Percentiles rank a stretch among this genome's conserved stretches.
Conservation (phyloP, 2,329 filamentous ascomycete genomes). For the Sphaerulina populicola region DNA sequence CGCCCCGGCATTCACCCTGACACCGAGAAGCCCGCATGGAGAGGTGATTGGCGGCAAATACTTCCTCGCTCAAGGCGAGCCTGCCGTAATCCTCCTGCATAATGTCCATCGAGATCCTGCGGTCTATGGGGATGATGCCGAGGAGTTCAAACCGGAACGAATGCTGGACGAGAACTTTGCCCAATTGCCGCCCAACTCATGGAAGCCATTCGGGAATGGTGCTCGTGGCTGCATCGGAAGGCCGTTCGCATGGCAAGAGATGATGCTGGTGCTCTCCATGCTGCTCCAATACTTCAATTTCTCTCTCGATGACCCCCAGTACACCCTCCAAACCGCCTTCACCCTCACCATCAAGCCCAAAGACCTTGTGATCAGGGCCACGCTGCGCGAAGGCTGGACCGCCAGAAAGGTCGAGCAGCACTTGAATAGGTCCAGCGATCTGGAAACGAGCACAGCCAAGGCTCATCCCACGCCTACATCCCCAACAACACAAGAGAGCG, state of each 20-base stretch:
- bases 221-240: conserved; percentile 59
- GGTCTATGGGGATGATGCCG: conserved; percentile 57
- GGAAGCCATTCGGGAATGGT: conserved; percentile 62
- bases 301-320: conserved; percentile 52
- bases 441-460: neutral
- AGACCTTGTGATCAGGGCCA: conserved; percentile 54
- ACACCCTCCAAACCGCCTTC: conserved; percentile 48
- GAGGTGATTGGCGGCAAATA: conserved; percentile 55
- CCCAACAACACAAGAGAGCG: conserved; percentile 4
- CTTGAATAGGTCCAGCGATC: conserved; percentile 22
- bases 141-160: conserved; percentile 60
- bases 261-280: conserved; percentile 52
- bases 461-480: conserved; percentile 2
- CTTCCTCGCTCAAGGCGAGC: conserved; percentile 46
- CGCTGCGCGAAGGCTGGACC: conserved; percentile 45
- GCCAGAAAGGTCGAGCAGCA: conserved; percentile 37
- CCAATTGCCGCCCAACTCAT: conserved; percentile 29
- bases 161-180: conserved; percentile 64
- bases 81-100: conserved; percentile 44
- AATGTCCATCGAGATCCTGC: conserved; percentile 54
- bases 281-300: conserved; percentile 66
- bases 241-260: conserved; percentile 65
- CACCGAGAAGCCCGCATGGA: conserved; percentile 43
- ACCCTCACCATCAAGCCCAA: conserved; percentile 57
- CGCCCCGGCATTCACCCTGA: conserved; percentile 51